Evolutionary conservation across 352 stramenopile genomes (phyloP).

Genomic region (Phytophthora constricta): DNA sequence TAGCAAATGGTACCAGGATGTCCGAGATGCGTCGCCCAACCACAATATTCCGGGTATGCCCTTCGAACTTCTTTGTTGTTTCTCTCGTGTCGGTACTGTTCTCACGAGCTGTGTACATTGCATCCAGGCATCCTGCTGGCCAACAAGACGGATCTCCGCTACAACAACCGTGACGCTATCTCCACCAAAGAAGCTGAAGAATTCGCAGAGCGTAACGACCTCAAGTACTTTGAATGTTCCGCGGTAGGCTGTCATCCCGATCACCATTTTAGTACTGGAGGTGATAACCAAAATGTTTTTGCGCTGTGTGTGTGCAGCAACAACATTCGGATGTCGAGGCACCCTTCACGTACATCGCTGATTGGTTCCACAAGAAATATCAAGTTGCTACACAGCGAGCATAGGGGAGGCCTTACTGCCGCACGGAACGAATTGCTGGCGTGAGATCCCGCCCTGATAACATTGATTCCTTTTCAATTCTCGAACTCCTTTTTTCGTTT

Average conservation of each 20-base stretch:
- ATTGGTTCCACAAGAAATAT: constrained; percentile 89
- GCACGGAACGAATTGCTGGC: no score
- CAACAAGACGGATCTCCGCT: constrained; percentile 82
- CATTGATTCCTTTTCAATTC: no score
- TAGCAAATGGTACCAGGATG: constrained; percentile 85
- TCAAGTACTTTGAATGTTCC: constrained; percentile 87
- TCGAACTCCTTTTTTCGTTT: no score
- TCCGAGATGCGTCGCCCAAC: constrained; percentile 72
- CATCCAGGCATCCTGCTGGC: constrained; percentile 72
- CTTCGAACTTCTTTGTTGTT: no score
- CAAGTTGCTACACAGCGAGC: constrained; percentile 65
- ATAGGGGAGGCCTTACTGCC: constrained; percentile 29
- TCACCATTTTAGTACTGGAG: no score
- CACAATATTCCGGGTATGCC: constrained; percentile 78
- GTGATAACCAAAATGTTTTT: constrained; percentile 2
- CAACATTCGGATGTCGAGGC: constrained; percentile 77
- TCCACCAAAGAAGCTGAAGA: constrained; percentile 74
- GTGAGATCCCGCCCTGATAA: no score
- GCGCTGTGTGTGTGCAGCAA: no score
- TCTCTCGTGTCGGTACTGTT: neutral
- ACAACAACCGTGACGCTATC: constrained; percentile 81
- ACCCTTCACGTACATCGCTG: constrained; percentile 80
- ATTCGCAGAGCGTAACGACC: constrained; percentile 72
- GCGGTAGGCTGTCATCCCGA: constrained; percentile 52
- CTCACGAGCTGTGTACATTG: neutral